Evolutionary conservation across 345 rosid genomes (phyloP), one percentile per base, ranked within the genome.

Genomic region (Populus deltoides): DNA sequence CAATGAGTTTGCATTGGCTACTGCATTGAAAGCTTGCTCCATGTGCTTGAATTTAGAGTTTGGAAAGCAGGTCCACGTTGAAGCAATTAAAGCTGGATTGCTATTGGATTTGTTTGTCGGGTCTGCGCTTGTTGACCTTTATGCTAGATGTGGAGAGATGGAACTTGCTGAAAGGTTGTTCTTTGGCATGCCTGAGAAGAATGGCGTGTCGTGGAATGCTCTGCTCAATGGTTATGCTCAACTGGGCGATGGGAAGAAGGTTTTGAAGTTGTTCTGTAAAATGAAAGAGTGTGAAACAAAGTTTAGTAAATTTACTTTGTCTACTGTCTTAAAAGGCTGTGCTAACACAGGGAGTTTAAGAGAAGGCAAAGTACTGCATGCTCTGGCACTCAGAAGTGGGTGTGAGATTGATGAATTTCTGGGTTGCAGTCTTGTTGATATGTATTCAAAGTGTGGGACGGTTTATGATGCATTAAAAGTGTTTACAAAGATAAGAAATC

Each of bases 361-460:
- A 55, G 83, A 80, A 57, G 90, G 89, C 47, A 73, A 66, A 81
- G 68, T 77, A 36, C 81, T 84, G 71, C 92, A 87, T 82, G 85
- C 86, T 70, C 17, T 85, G 71, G 81, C 80, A 10, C 81, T 85
- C 57, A 87, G 76, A 63, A 77, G 76, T 63, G 88, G 87, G 51
- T 74, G 70, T 62, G 87, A 79, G 68, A 62, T 78, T 75, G 88
- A 85, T 83, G 80, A 82, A 70, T 73, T 83, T 81, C 69, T 85
- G 15, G 77, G 87, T 71, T 89, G 88, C 57, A 61, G 75, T 53
- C 86, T 89, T 75, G 75, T 86, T 85, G 84, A 85, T 79, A 80
- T 86, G 84, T 87, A 87, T 75, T 87, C 88, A 45, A 89, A 86
- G 78, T 89, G 85, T 49, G 87, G 88, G 65, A 63, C 70, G 70